Conservation (phyloP, 2,329 filamentous ascomycete species). For the Sordariomycetes sp. region DNA sequence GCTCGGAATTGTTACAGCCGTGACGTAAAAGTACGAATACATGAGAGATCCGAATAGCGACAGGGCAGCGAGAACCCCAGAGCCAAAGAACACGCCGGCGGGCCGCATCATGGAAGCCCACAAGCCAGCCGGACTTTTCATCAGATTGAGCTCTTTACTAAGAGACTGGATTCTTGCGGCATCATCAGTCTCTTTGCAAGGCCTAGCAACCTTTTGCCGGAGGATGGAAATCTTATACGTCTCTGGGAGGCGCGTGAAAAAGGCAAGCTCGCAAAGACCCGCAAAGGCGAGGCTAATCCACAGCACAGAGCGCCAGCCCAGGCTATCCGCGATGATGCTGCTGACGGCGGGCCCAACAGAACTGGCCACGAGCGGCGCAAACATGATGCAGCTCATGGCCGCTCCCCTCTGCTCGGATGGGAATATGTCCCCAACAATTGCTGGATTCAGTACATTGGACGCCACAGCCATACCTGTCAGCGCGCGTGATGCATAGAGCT, state of each 20-base stretch:
- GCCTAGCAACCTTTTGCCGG: slow-evolving; percentile 12
- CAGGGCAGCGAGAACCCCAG: slow-evolving; percentile 38
- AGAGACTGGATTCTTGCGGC: no score
- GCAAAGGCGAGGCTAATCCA: slow-evolving; percentile 40
- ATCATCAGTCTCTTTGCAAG: no score
- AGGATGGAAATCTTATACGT: slow-evolving; percentile 53
- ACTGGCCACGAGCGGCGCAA: slow-evolving; percentile 48
- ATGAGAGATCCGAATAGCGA: slow-evolving; percentile 35
- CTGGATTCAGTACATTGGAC: slow-evolving; percentile 54
- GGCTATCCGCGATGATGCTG: slow-evolving; percentile 38
- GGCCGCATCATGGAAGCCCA: slow-evolving; percentile 33
- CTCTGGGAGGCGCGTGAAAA: slow-evolving; percentile 44
- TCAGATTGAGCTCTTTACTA: background rate
- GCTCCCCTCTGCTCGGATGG: slow-evolving; percentile 44
- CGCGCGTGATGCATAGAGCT: slow-evolving; percentile 43
- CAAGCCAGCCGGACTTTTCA: slow-evolving; percentile 11
- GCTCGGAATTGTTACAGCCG: slow-evolving; percentile 41
- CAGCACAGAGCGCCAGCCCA: slow-evolving; percentile 46
- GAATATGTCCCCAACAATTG: slow-evolving; percentile 56
- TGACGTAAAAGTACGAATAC: slow-evolving; percentile 43
- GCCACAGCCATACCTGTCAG: slow-evolving; percentile 55
- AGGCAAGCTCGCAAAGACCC: slow-evolving; percentile 36
- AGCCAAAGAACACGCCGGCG: slow-evolving; percentile 34
- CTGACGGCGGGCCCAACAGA: slow-evolving; percentile 48
- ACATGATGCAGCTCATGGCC: slow-evolving; percentile 46